Conservation (phyloP, 2,329 filamentous ascomycete species). For the Stachybotrys chartarum region DNA sequence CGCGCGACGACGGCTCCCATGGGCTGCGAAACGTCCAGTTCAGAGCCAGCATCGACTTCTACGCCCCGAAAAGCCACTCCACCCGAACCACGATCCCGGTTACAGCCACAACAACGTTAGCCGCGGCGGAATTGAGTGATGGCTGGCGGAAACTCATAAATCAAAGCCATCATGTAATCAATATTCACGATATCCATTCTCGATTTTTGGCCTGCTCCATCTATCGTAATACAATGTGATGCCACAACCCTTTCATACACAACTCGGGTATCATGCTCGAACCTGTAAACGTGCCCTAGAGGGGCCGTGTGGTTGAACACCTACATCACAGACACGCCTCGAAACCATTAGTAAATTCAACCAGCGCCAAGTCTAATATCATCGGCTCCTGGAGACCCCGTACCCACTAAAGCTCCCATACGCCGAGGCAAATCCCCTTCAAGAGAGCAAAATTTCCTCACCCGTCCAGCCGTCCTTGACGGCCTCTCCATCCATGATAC, state of each 20-base stretch:
- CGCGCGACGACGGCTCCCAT: background rate
- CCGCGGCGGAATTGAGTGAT: background rate
- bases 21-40: background rate
- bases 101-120: background rate
- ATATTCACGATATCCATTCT: no score
- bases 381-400: no score
- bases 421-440: background rate
- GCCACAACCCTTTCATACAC: no score
- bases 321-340: no score
- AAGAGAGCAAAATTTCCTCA: background rate
- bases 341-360: no score
- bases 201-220: no score
- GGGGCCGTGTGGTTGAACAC: no score
- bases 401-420: no score
- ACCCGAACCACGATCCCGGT: background rate
- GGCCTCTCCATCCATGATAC: conserved; percentile 4
- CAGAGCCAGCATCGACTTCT: background rate
- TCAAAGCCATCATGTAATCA: background rate
- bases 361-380: no score
- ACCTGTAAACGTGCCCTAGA: no score
- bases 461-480: background rate
- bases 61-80: background rate
- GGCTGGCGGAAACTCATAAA: background rate
- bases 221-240: no score
- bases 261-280: no score